Evolutionary conservation across 306 rosid species (phyloP), one percentile per base, ranked within the genome.

Genomic region (Albizia julibrissin): DNA sequence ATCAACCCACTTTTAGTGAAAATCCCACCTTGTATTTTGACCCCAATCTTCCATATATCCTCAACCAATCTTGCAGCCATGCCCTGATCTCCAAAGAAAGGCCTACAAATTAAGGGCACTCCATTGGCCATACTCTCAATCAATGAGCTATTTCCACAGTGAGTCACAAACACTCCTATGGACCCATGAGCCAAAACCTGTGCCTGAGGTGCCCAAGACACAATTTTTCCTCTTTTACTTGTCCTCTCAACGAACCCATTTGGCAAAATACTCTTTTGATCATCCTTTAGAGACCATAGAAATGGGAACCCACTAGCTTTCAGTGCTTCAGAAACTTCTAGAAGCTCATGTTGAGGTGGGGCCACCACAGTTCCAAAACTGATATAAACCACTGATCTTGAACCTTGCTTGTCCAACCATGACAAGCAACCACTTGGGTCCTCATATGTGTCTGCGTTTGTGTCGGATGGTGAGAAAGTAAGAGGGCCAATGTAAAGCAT

Each of bases 91-190:
- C 80, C 86, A 24, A 66, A 86, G 33, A 76, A 76, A 1, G 87
- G 86, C 70, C 85, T 52, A 56, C 83, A 76, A 31, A 82, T 83
- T 77, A 84, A 64, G 0, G 87, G 90, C 8, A 87, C 86, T 7
- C 86, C 84, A 34, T 26, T 78, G 3, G 73, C 74, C 34, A 84
- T 18, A 44, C 87, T 61, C 70, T 87, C 87, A 21, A 7, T 26
- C 16, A 87, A 79, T 1, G 90, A 84, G 71, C 75, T 84, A 29
- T 33, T 14, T 5, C 85, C 87, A 19, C 83, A 43, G 24, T 87
- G 89, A 2, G 87, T 72, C 78, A 87, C 80, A 56, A 78, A 81
- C 22, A 87, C 77, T 24, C 74, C 80, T 19, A 75, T 13, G 0
- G 88, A 64, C 16, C 31, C 21, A 78, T 87, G 87, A 1, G 64